These are phyloP conservation scores for Botryotinia convoluta DNA, from an alignment of 2,329 filamentous ascomycete genomes.

Conservation along the genomic window DNA sequence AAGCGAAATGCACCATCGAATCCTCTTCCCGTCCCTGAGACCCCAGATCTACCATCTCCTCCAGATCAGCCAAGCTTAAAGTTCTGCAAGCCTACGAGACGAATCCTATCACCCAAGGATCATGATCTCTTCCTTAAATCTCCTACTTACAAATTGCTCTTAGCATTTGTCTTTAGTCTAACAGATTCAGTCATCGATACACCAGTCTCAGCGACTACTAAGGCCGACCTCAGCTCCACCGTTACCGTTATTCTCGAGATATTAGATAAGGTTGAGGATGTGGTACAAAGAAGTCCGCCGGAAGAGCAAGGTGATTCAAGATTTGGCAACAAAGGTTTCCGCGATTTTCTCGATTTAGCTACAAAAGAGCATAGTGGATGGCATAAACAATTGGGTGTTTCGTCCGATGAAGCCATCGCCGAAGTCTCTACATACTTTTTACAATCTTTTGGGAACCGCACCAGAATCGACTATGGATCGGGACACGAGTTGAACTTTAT, in stretches of 20 bases:
- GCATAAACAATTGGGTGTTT: constrained; percentile 61
- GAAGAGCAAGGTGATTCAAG: constrained; percentile 84
- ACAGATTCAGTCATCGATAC: constrained; percentile 75
- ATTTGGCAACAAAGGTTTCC: constrained; percentile 93
- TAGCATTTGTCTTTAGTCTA: constrained; percentile 82
- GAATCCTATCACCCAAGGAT: constrained; percentile 78
- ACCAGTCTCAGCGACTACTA: constrained; percentile 60
- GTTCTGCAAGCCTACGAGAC: constrained; percentile 67
- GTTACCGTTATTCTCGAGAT: constrained; percentile 66
- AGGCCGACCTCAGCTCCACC: constrained; percentile 54
- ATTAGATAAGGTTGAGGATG: constrained; percentile 64
- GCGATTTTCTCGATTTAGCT: constrained; percentile 71
- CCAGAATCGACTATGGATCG: constrained; percentile 92
- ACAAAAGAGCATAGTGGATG: constrained; percentile 53
- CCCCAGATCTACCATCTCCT: constrained; percentile 68
- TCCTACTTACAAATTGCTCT: constrained; percentile 69
- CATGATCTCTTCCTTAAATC: constrained; percentile 80
- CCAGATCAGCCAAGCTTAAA: constrained; percentile 58
- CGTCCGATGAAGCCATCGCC: constrained; percentile 51
- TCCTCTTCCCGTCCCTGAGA: constrained; percentile 66
- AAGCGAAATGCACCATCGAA: constrained; percentile 53
- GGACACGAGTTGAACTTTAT: constrained; percentile 97
- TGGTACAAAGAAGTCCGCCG: constrained; percentile 70
- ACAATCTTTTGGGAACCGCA: constrained; percentile 81
- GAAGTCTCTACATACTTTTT: constrained; percentile 79